Base-by-base conservation (phyloP, 148 eudicot species). In the Nepenthes gracilis region DNA sequence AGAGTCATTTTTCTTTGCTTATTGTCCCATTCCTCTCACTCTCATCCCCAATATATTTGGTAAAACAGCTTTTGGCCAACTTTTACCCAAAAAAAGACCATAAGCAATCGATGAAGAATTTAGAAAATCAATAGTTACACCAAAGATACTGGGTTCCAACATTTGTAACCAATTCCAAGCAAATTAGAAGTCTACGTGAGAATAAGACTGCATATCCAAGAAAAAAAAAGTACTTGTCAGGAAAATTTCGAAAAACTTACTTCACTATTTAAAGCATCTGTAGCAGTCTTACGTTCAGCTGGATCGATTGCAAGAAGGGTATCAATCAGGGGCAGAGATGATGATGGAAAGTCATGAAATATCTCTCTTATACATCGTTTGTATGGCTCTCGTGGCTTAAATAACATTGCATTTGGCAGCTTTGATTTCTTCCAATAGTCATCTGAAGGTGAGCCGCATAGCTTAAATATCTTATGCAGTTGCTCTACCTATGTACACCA, bases 381-480 rank as follows among this genome's bases (percentile, higher is more conserved):
- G 74, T 87, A 87, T 5, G 95, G 85, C 37, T 87, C 87, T 58
- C 85, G 83, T 32, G 95, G 95, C 76, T 76, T 84, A 59, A 84
- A 87, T 60, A 87, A 68, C 38, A 87, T 84, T 70, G 95, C 90
- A 80, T 87, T 84, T 37, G 95, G 95, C 74, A 87, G 70, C 77
- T 82, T 87, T 47, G 85, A 84, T 64, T 75, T 87, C 76, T 82
- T 87, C 95, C 95, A 87, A 68, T 84, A 87, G 57, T 87, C 95
- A 63, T 87, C 95, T 54, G 95, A 81, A 75, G 95, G 95, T 15
- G 95, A 87, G 36, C 95, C 95, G 70, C 95, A 87, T 33, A 87
- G 71, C 81, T 87, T 87, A 65, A 81, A 87, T 56, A 87, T 87
- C 70, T 82, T 87, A 63, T 87, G 95, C 55, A 87, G 74, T 69